Base-by-base conservation (phyloP, 192 early-diverging fungal genomes). In the Coemansia sp. region DNA sequence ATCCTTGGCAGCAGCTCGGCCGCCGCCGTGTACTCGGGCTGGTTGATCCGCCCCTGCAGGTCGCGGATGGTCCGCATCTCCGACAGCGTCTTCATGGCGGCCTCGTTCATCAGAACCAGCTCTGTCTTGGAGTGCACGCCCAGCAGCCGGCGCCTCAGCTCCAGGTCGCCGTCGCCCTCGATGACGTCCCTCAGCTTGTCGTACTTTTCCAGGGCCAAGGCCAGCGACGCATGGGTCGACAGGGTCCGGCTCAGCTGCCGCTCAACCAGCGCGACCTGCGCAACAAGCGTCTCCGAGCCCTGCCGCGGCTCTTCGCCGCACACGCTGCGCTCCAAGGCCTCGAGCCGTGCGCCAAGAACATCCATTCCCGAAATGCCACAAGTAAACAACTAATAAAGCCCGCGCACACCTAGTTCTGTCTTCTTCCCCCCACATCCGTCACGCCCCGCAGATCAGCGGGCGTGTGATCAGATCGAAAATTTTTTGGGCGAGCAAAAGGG, bases 91-190 rank as follows among this genome's bases (percentile, higher is more conserved):
- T 54, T 47, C 27, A 26, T 29, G 8, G 48, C 56, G 19, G 44
- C 50, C 38, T 60, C 40, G 32, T 64, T 71, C 1, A 64, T 33
- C 38, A 71, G 38, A 31, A 71, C 59, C 10, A 71, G 47, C 39
- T 71, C 67, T 4, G 36, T 31, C 47, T 71, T 71, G 28, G 67
- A 56, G 13, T 47, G 38, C n/a, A 64, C 35, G 21, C 67, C 67
- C 9, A 71, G 61, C 26, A 64, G 38, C 38, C 37, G 51, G 13
- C 67, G 60, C 11, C 35, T 31, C 17, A 59, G 67, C 29, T 71
- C 67, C 14, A 71, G 36, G 22, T 64, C 67, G 22, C 67, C 61
- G 40, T 71, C 67, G 34, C 51, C 67, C 16, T 71, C 67, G 16
- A 71, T 71, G 16, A 58, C 26, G 4, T 57, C 61, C 18, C 48